Base-by-base conservation (phyloP, 2,329 filamentous ascomycete genomes). In the Alternaria conjuncta region DNA sequence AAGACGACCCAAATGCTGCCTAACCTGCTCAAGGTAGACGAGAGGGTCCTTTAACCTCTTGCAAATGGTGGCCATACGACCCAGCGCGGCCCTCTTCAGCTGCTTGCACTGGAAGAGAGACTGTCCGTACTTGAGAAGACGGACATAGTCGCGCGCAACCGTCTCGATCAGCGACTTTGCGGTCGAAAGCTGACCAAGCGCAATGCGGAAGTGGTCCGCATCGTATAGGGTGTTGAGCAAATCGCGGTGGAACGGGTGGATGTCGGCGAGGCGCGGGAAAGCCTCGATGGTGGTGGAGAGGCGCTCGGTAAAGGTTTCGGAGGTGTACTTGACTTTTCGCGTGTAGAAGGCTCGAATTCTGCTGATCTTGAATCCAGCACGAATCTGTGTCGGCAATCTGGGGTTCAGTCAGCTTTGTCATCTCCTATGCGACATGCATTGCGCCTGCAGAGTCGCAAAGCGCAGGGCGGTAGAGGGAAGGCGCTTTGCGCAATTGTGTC, bases 1-100 rank as follows among this genome's bases (percentile, higher is more conserved):
- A 70, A 99, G 89, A 91, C 96, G 94, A 66, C 95, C 96, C 78
- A 99, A 86, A 84, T 99, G 96, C 85, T 98, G 95, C 72, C 96
- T 90, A 69, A 97, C 93, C 83, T 98, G 94, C 82, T 99, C 96
- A 64, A 99, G 89, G 81, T 98, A 99, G 68, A 96, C 86, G 54
- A 99, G 88, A 59, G 96, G 93, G 74, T 99, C 96, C 83, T 97
- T 97, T 67, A 99, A 85, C 68, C 94, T 90, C 85, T 94, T 96
- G 84, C 93, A 93, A 75, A 99, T 93, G 18, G 96, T 99, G 69
- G 95, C 96, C 96, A 99, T 98, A 79, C 96, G 94, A 86, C 96
- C 96, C 57, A 99, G 88, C 9, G 92, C 96, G 55, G 96, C 96
- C 69, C 92, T 88, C 89, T 99, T 99, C 76, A 99, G 89, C 85